Conservation (phyloP, 305 asterid species). For the Galium porrigens region DNA sequence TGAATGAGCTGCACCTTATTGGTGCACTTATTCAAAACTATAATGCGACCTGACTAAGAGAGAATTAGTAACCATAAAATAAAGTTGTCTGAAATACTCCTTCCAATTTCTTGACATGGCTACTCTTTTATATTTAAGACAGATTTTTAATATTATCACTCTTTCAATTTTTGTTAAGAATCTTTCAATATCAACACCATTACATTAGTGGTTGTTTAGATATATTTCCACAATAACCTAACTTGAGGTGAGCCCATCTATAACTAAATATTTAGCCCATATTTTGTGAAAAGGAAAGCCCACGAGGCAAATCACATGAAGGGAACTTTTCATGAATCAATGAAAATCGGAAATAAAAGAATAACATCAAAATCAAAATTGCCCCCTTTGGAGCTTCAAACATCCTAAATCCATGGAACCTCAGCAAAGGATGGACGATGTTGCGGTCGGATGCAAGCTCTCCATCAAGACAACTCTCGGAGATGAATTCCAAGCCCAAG, state of each 20-base stretch:
- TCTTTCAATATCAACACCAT: too few species aligned
- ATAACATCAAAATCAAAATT: not conserved
- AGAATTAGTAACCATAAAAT: too few species aligned
- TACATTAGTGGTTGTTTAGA: too few species aligned
- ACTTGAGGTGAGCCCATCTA: not conserved
- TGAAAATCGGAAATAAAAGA: not conserved
- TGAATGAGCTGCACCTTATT: too few species aligned
- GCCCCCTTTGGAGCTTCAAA: not conserved
- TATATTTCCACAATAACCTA: too few species aligned
- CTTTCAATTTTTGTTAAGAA: too few species aligned
- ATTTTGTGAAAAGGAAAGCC: not conserved
- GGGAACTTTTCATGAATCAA: not conserved
- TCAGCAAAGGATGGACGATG: conserved; percentile 35
- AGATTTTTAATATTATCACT: too few species aligned
- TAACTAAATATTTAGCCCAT: not conserved
- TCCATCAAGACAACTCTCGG: conserved; percentile 50
- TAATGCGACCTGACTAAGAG: too few species aligned
- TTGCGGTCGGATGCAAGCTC: conserved; percentile 48
- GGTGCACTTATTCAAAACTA: too few species aligned
- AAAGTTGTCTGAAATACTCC: too few species aligned
- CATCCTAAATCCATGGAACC: conserved; percentile 37
- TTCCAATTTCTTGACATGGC: too few species aligned
- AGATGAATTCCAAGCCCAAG: conserved; percentile 36
- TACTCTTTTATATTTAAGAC: too few species aligned
- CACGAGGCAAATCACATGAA: not conserved